These are phyloP conservation scores for Puccinia horiana DNA, from an alignment of 1,284 basidiomycete species.

Conservation along the genomic window DNA sequence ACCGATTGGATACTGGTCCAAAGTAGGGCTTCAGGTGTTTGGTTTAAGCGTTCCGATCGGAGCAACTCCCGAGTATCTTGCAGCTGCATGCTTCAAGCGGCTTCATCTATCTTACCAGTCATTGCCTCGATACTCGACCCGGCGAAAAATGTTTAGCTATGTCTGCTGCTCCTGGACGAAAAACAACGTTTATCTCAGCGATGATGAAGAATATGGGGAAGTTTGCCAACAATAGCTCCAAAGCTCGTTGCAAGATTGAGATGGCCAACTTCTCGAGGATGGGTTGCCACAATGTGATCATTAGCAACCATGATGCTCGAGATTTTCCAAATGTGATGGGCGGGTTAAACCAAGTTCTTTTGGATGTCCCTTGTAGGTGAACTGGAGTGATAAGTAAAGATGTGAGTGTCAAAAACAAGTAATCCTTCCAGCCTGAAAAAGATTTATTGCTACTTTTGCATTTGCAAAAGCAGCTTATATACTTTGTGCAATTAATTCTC, in stretches of 20 bases:
- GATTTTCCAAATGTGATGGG: constrained; percentile 99
- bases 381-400: constrained; percentile 99
- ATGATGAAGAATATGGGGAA: constrained; percentile 96
- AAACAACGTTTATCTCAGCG: constrained; percentile 93
- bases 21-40: constrained; percentile 96
- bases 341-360: constrained; percentile 91
- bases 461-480: constrained; percentile 97
- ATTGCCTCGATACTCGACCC: constrained; percentile 92
- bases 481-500: constrained; percentile 95
- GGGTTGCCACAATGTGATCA: constrained; percentile 96
- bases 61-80: constrained; percentile 97
- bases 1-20: constrained; percentile 98
- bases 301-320: constrained; percentile 95
- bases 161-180: constrained; percentile 97
- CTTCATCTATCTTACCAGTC: constrained; percentile 97
- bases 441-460: constrained; percentile 94
- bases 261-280: constrained; percentile 95
- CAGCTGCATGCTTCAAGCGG: constrained; percentile 99
- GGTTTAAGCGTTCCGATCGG: constrained; percentile 88
- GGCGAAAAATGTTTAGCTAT: constrained; percentile 95
- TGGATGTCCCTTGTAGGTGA: constrained; percentile 97
- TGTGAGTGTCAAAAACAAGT: constrained; percentile 91
- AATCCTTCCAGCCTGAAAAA: constrained; percentile 69
- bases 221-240: constrained; percentile 96
- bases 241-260: constrained; percentile 89